Conservation (phyloP, 1,139 yeast species). For the Candida pseudoviswanathii region DNA sequence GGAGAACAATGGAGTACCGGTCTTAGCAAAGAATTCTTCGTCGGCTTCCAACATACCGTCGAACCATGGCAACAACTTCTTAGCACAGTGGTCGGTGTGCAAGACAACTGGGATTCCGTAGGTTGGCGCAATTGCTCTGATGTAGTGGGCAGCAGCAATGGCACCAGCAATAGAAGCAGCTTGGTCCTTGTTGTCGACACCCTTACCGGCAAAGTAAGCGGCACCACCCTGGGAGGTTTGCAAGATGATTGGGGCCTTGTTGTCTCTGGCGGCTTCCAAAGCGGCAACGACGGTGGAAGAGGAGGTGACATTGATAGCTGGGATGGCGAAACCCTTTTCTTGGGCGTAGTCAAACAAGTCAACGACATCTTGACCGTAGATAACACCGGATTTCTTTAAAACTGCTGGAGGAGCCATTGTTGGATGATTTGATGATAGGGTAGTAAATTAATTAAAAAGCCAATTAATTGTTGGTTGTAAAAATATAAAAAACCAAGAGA, state of each 20-base stretch:
- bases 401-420: constrained; percentile 58
- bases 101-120: constrained; percentile 96
- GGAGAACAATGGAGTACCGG: constrained; percentile 96
- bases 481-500: constrained; percentile 3
- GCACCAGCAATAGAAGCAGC: constrained; percentile 94
- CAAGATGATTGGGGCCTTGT: constrained; percentile 91
- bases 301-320: constrained; percentile 97
- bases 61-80: constrained; percentile 96
- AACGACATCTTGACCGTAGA: constrained; percentile 97
- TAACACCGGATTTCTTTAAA: constrained; percentile 92
- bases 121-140: constrained; percentile 93
- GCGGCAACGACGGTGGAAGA: constrained; percentile 97
- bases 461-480: constrained; percentile 5
- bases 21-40: constrained; percentile 81
- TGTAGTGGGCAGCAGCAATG: constrained; percentile 97
- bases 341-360: constrained; percentile 92
- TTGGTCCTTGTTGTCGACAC: constrained; percentile 92
- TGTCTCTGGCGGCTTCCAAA: constrained; percentile 97
- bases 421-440: constrained; percentile 2
- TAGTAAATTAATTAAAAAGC: background rate
- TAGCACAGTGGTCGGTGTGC: constrained; percentile 99
- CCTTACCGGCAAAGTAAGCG: constrained; percentile 99
- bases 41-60: constrained; percentile 98
- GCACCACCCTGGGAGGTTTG: constrained; percentile 99
- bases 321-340: constrained; percentile 92